phyloP scores from a whole-genome alignment of 1,139 yeast genomes.

The Blastobotrys elegans region DNA sequence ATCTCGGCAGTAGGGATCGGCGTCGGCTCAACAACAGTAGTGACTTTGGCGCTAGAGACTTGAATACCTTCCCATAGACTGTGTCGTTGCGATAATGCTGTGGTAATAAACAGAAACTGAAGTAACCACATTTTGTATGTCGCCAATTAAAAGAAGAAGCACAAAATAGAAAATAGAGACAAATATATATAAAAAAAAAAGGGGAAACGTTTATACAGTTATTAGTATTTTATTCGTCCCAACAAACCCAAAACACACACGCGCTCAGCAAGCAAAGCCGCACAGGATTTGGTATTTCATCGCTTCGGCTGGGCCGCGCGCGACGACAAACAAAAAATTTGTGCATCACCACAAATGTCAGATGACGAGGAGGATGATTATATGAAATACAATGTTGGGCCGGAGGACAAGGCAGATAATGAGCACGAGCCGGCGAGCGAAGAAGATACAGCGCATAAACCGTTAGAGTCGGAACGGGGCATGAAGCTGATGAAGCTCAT shows the following conservation, averaged over 20 bases:
- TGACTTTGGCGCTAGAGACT: constrained; percentile 13
- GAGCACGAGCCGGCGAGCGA: background rate
- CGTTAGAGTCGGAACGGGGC: constrained; percentile 34
- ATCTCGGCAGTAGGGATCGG: constrained; percentile 17
- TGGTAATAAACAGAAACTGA: no score
- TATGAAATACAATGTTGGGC: constrained; percentile 27
- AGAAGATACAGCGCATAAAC: background rate
- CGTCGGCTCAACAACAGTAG: constrained; percentile 17
- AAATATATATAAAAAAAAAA: no score
- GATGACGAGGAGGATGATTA: constrained; percentile 27
- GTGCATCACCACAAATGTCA: no score
- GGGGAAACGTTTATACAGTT: no score
- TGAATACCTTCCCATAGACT: constrained; percentile 1
- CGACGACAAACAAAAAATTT: no score
- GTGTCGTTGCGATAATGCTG: background rate
- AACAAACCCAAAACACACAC: background rate
- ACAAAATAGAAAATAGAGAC: no score
- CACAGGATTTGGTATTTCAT: no score
- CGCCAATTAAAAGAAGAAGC: no score
- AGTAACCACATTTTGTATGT: no score
- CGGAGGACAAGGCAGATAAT: constrained; percentile 3
- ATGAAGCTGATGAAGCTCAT: constrained; percentile 49
- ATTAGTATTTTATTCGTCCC: no score
- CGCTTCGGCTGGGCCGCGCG: background rate
- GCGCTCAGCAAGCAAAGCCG: background rate